Evolutionary conservation across 345 rosid species (phyloP), one percentile per base, ranked within the genome.

Genomic region (Hibiscus mutabilis): DNA sequence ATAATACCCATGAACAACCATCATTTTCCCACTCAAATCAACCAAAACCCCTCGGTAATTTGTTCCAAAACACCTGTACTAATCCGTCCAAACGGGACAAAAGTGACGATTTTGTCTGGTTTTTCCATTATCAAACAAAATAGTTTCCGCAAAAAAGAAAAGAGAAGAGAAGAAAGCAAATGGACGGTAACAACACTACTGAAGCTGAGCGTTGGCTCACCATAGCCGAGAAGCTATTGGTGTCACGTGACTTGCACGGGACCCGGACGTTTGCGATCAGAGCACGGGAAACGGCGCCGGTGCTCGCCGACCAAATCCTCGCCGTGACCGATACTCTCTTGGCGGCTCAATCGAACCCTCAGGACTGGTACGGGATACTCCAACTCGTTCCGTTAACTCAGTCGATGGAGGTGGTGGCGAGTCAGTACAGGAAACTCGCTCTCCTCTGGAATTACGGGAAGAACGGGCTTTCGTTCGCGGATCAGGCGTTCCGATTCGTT

Each of bases 131-230:
- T 37, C 67, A 44, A 61, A 21, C 66, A 25, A 15, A 18, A 24
- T 59, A 42, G 53, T 70, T 40, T 10, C 8, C n/a, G 2, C 9
- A 3, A 6, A 12, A 71, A 72, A 47, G 9, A 8, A 55, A 27
- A 13, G n/a, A 16, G 33, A 27, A 12, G 63, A 66, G 69, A 67
- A 72, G 67, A 59, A 71, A 72, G 52, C 24, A 72, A 42, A 73
- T 82, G 82, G 79, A 83, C 67, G 76, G 81, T n/a, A 82, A 80
- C 70, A 84, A 76, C 73, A 53, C 59, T 53, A 53, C 59, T 53
- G 97, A 90, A 75, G 98, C 94, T 29, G 87, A 90, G 75, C 92
- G 89, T 67, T 92, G 96, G 92, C 87, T 92, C 13, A 80, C 83
- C 19, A 85, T 88, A 60, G 88, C 98, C 5, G 97, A 89, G 84